Evolutionary conservation across 2,329 filamentous ascomycete species (phyloP), one percentile per base, ranked within the genome.

Genomic region (Fusarium gaditjirri): DNA sequence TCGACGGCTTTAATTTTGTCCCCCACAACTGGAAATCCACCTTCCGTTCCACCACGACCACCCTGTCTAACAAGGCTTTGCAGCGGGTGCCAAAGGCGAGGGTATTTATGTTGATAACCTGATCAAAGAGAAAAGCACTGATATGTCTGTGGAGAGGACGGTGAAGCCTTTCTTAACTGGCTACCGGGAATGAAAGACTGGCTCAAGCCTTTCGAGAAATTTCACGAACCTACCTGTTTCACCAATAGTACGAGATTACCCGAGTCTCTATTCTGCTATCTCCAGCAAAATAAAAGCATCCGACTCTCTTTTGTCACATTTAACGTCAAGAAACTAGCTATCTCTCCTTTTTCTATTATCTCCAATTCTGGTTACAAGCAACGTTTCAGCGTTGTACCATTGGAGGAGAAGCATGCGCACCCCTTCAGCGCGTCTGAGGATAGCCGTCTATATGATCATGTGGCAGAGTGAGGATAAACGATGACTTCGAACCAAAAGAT

Each of bases 61-160:
- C 75, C 36, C 57, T 68, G 54, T 68, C 64, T 12, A 56, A 74
- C 43, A 56, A 50, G 42, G 46, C 65, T 25, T 67, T 14, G 61
- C 38, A 16, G 73, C 73, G 58, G 55, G 70, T 13, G 29, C 70
- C 35, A 75, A 75, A 53, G 36, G 63, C 8, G 41, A 62, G 33
- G 65, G 70, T 16, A 59, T 74, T 6, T 29, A 67, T 4, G 68
- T 53, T 7, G 73, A 70, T 64, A 43, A 65, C 41, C 50, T 80
- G 65, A 42, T 78, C 50, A 44, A 75, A 64, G 29, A 62, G 42
- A 27, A 78, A 72, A 19, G 65, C 68, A 23, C 8, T 3, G 76
- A 67, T 36, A 77, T 38, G 27, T 71, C 12, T 2, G 68, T 38
- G 52, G 23, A 21, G 27, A 25, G 12, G 17, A 33, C 12, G 11